Conservation (phyloP, 495 filamentous ascomycete genomes). For the Parathielavia hyrcaniae region DNA sequence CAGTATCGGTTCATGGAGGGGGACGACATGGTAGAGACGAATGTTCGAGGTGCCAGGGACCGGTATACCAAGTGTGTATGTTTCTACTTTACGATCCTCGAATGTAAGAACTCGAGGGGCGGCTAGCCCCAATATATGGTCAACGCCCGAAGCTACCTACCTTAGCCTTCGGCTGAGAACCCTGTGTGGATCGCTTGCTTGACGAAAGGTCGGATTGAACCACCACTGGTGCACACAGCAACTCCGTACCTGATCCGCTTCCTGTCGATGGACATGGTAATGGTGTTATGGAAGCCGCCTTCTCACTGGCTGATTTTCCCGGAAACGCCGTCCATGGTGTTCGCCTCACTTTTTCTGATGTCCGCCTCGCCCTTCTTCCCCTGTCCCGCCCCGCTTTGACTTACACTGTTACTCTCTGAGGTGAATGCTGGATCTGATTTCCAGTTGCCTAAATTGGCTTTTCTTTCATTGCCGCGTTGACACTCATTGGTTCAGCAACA, state of each 20-base stretch:
- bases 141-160: too few relatives aligned
- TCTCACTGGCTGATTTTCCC: conserved; percentile 20
- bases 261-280: conserved; percentile 12
- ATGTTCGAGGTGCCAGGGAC: background rate
- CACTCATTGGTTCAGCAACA: background rate
- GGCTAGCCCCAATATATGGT: too few relatives aligned
- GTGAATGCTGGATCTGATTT: background rate
- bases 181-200: too few relatives aligned
- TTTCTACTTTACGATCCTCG: background rate
- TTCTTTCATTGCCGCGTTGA: background rate
- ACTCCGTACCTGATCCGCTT: too few relatives aligned
- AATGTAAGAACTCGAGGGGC: too few relatives aligned
- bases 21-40: conserved; percentile 33
- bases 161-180: too few relatives aligned
- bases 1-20: conserved; percentile 49
- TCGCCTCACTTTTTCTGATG: conserved; percentile 32
- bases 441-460: background rate
- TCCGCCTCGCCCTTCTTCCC: conserved; percentile 10
- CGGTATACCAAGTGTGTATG: background rate
- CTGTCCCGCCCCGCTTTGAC: conserved; percentile 4
- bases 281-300: conserved; percentile 14
- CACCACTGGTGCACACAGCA: too few relatives aligned
- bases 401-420: background rate
- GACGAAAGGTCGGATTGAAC: too few relatives aligned
- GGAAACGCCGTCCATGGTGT: conserved; percentile 8